phyloP scores from a whole-genome alignment of 116 monocot genomes.

The Iris pallida region DNA sequence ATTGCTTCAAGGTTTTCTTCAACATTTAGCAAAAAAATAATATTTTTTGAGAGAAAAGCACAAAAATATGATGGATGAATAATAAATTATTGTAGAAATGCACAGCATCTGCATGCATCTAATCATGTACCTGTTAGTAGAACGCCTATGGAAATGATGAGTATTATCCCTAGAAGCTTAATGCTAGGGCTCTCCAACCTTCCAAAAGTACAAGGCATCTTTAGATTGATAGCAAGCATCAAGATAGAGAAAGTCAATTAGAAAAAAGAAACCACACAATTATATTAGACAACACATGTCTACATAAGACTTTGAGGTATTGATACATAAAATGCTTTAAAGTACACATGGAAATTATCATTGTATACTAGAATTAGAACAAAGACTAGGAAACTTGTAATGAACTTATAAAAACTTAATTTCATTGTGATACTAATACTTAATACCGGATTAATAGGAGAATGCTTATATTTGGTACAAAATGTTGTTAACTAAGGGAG shows the following conservation, averaged over 20 bases:
- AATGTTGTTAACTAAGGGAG: no score
- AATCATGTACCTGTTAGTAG: constrained; percentile 36
- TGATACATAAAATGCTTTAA: neutral
- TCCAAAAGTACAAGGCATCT: constrained; percentile 5
- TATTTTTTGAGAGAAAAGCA: no score
- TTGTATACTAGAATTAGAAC: neutral
- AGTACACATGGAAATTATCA: neutral
- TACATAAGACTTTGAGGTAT: neutral
- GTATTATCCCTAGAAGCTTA: constrained; percentile 49
- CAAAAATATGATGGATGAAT: constrained; percentile 3
- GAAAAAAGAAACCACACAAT: neutral
- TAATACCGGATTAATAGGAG: neutral
- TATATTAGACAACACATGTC: neutral
- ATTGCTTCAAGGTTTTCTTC: no score
- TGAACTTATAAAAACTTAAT: neutral
- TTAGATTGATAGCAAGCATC: neutral
- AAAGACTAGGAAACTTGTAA: neutral
- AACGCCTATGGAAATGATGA: constrained; percentile 43
- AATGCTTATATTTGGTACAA: neutral
- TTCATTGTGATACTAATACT: neutral
- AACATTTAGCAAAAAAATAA: no score
- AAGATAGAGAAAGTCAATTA: neutral
- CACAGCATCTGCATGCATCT: neutral
- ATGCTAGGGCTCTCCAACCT: constrained; percentile 54
- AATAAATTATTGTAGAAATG: constrained; percentile 2